phyloP scores from a whole-genome alignment of 371 early-diverging fungal species.

The Mortierella sp. region DNA sequence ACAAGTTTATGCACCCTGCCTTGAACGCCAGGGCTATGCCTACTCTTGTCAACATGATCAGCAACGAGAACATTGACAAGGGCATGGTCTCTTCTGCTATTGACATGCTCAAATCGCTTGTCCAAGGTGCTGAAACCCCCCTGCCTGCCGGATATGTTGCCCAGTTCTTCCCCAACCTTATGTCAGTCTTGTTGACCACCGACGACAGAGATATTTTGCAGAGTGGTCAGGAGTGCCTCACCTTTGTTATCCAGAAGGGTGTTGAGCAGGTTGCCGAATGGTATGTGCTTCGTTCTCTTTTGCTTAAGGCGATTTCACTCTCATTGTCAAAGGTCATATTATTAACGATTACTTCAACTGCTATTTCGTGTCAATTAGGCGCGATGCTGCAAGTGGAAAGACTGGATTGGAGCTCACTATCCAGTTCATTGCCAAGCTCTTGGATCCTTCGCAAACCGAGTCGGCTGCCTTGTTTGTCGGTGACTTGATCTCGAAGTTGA shows the following conservation, averaged over 20 bases:
- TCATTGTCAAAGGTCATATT: not conserved
- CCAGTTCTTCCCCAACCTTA: constrained; percentile 86
- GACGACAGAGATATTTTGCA: constrained; percentile 78
- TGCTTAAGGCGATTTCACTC: not conserved
- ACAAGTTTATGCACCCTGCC: constrained; percentile 69
- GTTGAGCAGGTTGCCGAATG: constrained; percentile 70
- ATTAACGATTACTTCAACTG: not conserved
- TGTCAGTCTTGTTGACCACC: constrained; percentile 75
- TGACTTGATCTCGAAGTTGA: constrained; percentile 85
- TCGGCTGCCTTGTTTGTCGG: constrained; percentile 92
- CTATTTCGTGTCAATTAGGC: constrained; percentile 47
- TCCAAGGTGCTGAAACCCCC: constrained; percentile 74
- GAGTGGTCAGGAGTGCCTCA: constrained; percentile 67
- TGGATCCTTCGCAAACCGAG: constrained; percentile 82
- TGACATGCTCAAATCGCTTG: constrained; percentile 72
- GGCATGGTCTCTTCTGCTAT: constrained; percentile 72
- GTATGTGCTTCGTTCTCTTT: constrained; percentile 38
- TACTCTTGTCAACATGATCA: constrained; percentile 65
- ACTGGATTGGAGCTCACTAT: constrained; percentile 85
- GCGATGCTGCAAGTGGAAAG: constrained; percentile 71
- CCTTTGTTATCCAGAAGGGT: constrained; percentile 67
- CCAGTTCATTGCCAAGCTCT: constrained; percentile 81
- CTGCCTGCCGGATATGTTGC: constrained; percentile 82
- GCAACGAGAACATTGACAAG: constrained; percentile 51
- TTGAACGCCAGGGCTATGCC: constrained; percentile 82